These are phyloP conservation scores for Canavalia ensiformis DNA, from an alignment of 306 rosid species.

Conservation along the genomic window DNA sequence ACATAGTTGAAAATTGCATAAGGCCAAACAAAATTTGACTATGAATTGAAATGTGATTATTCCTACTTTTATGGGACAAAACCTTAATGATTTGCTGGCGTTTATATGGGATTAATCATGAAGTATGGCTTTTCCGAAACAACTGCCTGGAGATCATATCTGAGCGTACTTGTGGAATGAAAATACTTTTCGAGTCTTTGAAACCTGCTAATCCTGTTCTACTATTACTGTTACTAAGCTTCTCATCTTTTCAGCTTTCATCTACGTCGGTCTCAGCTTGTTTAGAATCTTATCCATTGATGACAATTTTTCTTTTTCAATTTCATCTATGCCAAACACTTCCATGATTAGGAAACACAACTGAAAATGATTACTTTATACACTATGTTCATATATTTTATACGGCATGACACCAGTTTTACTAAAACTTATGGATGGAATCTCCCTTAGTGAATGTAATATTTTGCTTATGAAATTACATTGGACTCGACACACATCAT, in stretches of 20 bases:
- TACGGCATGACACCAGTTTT: background rate
- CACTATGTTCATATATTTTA: background rate
- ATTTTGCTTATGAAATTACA: slow-evolving; percentile 9
- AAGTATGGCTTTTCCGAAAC: slow-evolving; percentile 44
- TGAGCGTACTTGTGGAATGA: slow-evolving; percentile 45
- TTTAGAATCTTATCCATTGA: slow-evolving; percentile 82
- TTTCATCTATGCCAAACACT: slow-evolving; percentile 70
- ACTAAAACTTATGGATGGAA: background rate
- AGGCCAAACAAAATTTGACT: too few relatives aligned
- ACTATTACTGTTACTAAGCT: slow-evolving; percentile 33
- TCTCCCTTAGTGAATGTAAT: background rate
- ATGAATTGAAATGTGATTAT: slow-evolving; percentile 17
- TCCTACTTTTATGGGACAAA: slow-evolving; percentile 6
- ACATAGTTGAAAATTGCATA: background rate
- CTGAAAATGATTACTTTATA: background rate
- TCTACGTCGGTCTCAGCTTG: slow-evolving; percentile 77
- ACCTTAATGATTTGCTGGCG: background rate
- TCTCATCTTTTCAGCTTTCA: slow-evolving; percentile 82
- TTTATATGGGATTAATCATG: background rate
- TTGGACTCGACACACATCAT: background rate
- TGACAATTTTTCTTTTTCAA: slow-evolving; percentile 85
- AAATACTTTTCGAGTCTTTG: slow-evolving; percentile 42
- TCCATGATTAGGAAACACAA: slow-evolving; percentile 23
- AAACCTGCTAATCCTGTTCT: slow-evolving; percentile 44
- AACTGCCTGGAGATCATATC: slow-evolving; percentile 49